Evolutionary conservation across 2,329 filamentous ascomycete genomes (phyloP), one percentile per base, ranked within the genome.

Genomic region (Didymella pinodella): DNA sequence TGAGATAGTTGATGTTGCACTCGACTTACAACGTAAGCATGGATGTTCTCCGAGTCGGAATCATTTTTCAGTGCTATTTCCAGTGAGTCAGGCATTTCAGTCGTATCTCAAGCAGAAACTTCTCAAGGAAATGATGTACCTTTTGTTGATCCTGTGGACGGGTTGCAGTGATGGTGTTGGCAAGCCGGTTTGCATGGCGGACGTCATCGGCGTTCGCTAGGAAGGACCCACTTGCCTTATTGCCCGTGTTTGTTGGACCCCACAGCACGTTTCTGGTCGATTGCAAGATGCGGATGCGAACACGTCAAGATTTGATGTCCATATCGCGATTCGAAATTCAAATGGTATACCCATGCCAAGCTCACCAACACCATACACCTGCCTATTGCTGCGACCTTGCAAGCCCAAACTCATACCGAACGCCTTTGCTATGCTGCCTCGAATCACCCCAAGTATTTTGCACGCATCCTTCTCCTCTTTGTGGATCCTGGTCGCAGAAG

Each of bases 381-480:
- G 25, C 34, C 58, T 51, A 62, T 64, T 64, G 65, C 62, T 61
- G 65, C 64, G 59, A 53, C 60, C 36, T 34, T 47, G 55, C 32
- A 58, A 46, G 18, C 38, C 32, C 29, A 18, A 41, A 12, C 14
- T 29, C 11, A 26, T n/a, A 32, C 43, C 54, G 18, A 57, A 57
- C 54, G 54, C 54, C 54, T 38, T 38, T 54, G 48, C 54, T 48
- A 53, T 57, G 54, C 54, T 57, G 18, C 22, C 41, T 28, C 41
- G 41, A 28, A n/a, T 44, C 25, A 16, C 25, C 41, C 26, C 8
- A 11, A 26, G 14, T 26, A 14, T 28, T 28, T 14, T 14, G 11
- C 22, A 8, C 14, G n/a, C 18, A 7, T n/a, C 25, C 8, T 7
- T 45, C 14, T n/a, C 26, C 11, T 22, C n/a, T 20, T n/a, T n/a